A percentile compares a stretch with the other conserved stretches of the same genome.
Evolutionary conservation across 116 monocot species (phyloP).

Genomic region (Posidonia oceanica): DNA sequence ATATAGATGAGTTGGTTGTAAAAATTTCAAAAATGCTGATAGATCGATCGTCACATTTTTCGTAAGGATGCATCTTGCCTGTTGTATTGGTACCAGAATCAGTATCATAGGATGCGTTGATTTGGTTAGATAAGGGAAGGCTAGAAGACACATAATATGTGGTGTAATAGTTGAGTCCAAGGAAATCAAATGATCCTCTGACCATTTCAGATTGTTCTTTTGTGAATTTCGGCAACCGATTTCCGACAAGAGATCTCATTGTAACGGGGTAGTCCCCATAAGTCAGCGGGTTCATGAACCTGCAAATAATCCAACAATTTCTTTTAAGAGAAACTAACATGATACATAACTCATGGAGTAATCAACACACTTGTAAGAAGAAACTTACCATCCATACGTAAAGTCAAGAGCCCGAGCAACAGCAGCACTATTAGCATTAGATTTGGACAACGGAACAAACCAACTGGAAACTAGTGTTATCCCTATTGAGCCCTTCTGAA

Average conservation of each 20-base stretch:
- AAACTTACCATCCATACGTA: conserved; percentile 35
- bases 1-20: too few relatives aligned
- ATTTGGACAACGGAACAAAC: conserved; percentile 22
- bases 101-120: background rate
- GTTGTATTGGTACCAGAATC: conserved; percentile 7
- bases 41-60: background rate
- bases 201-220: conserved; percentile 28
- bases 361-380: background rate
- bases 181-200: conserved; percentile 47
- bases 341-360: too few relatives aligned
- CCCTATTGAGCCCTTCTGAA: conserved; percentile 17
- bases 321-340: background rate
- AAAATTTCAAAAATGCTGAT: background rate
- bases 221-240: conserved; percentile 46
- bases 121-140: background rate
- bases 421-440: conserved; percentile 20
- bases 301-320: background rate
- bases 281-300: conserved; percentile 61
- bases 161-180: conserved; percentile 61
- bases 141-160: conserved; percentile 16
- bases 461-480: conserved; percentile 27
- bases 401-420: conserved; percentile 27
- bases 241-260: conserved; percentile 34
- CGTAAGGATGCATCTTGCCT: background rate
- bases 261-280: conserved; percentile 45